Base-by-base conservation (phyloP, 2,329 filamentous ascomycete species). In the Acephala macrosclerotiorum region DNA sequence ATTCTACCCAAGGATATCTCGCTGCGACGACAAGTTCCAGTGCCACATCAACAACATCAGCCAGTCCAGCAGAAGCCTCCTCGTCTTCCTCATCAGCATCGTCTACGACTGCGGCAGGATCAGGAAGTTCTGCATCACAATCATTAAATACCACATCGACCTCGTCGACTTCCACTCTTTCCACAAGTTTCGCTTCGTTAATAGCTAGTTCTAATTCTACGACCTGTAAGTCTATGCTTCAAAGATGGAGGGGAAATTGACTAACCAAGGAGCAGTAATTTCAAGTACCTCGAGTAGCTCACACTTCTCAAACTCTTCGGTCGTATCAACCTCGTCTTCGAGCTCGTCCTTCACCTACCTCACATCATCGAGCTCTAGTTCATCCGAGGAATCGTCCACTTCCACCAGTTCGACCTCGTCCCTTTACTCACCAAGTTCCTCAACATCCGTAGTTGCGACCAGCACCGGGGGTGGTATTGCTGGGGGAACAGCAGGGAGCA, bases 201-300 rank as follows among this genome's bases (percentile, higher is more conserved):
- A 62, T 61, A 67, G 68, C 65, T 62, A 70, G 61, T 63, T 68
- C 71, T 73, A 76, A 75, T 75, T 73, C 73, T 56, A 74, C 72
- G 45, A 70, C 70, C 45, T 68, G 75, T 76, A 66, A 69, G 75
- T 67, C 38, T n/a, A 14, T n/a, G 38, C 14, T 33, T 16, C 26
- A 61, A 7, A 9, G 25, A 9, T 12, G 1, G n/a, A 73, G 16
- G 38, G 47, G 65, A 53, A 12, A 11, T 33, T 40, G 38, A 35
- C 68, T 71, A 57, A 71, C 56, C 29, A 65, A 42, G 49, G 42
- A n/a, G 36, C 57, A 76, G 75, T 74, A 76, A 76, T 75, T 68
- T 67, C 70, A 61, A 73, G 68, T 65, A 70, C 49, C 7, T 29
- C 73, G 33, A 73, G 64, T 62, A 71, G 66, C 65, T 26, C 61